Evolutionary conservation across 345 rosid species (phyloP).

Genomic region (Cardamine chenopodiifolia): DNA sequence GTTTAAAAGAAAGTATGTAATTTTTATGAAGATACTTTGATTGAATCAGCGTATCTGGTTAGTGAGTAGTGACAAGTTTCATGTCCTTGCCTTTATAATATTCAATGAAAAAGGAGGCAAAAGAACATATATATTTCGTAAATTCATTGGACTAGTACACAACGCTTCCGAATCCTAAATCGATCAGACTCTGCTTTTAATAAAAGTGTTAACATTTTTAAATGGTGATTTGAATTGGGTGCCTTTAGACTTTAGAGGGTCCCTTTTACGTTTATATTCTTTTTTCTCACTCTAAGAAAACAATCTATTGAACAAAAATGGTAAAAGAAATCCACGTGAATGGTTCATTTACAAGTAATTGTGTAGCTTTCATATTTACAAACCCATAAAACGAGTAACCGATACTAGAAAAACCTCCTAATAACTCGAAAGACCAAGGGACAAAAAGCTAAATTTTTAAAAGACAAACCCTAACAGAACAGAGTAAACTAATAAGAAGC

Average conservation of each 20-base stretch:
- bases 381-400: background rate
- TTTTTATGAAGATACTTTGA: background rate
- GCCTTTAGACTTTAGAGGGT: slow-evolving; percentile 21
- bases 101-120: background rate
- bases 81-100: slow-evolving; percentile 2
- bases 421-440: background rate
- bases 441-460: background rate
- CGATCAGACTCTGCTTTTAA: slow-evolving; percentile 13
- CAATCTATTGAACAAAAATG: background rate
- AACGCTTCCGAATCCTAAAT: slow-evolving; percentile 7
- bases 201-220: slow-evolving; percentile 5
- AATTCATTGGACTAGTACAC: slow-evolving; percentile 19
- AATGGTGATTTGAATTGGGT: slow-evolving; percentile 4
- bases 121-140: background rate
- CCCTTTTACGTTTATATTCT: slow-evolving; percentile 14
- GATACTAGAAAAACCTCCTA: slow-evolving; percentile 5
- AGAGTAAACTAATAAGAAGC: background rate
- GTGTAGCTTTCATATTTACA: slow-evolving; percentile 20
- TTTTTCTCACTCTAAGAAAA: too few species aligned
- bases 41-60: slow-evolving; percentile 9
- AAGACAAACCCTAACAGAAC: slow-evolving; percentile 16
- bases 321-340: slow-evolving; percentile 13
- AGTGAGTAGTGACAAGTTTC: slow-evolving; percentile 12
- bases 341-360: slow-evolving; percentile 1
- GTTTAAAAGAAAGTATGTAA: background rate